Evolutionary conservation across 495 filamentous ascomycete genomes (phyloP).

Genomic region (Aspergillus bridgeri): DNA sequence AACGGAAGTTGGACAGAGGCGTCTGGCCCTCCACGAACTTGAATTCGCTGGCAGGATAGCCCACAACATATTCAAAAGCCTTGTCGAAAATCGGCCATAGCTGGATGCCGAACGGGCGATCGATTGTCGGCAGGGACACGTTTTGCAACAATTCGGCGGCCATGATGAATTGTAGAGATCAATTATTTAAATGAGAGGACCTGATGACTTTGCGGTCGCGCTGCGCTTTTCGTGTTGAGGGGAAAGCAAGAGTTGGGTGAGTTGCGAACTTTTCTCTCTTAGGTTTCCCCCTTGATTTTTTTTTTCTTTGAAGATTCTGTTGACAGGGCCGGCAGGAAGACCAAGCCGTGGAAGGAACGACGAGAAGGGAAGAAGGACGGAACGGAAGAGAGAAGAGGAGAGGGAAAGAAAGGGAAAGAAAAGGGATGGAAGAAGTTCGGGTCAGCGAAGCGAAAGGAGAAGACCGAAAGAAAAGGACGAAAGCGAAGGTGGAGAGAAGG

Average conservation of each 20-base stretch:
- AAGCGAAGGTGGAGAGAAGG: conserved; percentile 12
- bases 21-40: conserved; percentile 56
- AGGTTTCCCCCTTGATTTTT: background rate
- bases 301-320: conserved; percentile 6
- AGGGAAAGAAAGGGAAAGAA: conserved; percentile 7
- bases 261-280: conserved; percentile 6
- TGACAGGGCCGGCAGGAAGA: conserved; percentile 4
- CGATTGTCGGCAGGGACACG: conserved; percentile 72
- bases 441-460: background rate
- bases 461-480: conserved; percentile 14
- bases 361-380: conserved; percentile 29
- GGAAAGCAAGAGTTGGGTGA: conserved; percentile 3
- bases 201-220: background rate
- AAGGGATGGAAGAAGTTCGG: conserved; percentile 19
- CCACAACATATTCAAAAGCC: conserved; percentile 67
- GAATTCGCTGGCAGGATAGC: conserved; percentile 61
- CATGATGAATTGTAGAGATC: conserved; percentile 22
- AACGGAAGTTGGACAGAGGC: conserved; percentile 56
- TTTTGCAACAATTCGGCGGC: conserved; percentile 58
- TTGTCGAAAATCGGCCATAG: conserved; percentile 95
- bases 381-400: conserved; percentile 13
- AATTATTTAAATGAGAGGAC: background rate
- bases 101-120: conserved; percentile 86
- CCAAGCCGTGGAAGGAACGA: conserved; percentile 19
- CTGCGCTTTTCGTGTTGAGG: conserved; percentile 5